Base-by-base conservation (phyloP, 2,329 filamentous ascomycete species). In the Ophiostoma sp. region DNA sequence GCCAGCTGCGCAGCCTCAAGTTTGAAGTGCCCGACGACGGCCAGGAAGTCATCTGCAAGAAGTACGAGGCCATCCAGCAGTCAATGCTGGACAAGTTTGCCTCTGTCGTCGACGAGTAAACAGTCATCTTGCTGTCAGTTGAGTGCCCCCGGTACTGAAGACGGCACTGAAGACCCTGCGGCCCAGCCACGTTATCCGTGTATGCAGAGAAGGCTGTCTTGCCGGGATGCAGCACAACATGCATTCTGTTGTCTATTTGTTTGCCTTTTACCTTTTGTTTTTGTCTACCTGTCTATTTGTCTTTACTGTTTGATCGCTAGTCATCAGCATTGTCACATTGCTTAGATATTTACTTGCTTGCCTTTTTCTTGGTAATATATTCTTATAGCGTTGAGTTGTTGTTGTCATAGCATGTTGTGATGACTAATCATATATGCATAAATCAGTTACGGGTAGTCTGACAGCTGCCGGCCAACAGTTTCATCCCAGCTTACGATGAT, bases 11-110 rank as follows among this genome's bases (percentile, higher is more conserved):
- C 78, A 92, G 88, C 79, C 93, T 99, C 87, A 99, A 99, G 85
- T 99, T 99, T 77, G 95, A 99, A 86, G 79, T 97, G 73, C 95
- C 95, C 6, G 87, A 86, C 68, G 92, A 99, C 0, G 92, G 92
- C 71, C 84, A 97, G 83, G 90, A 95, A 72, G 85, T 80, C 71
- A 86, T 99, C 73, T 85, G 82, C 76, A 94, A 94, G 87, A 97
- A 95, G 92, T 99, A 98, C 80, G 95, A 98, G 85, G 89, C 89
- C 76, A 88, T 98, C 76, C 86, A 95, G 76, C 92, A 96, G 82
- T 85, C 88, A 76, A 94, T 99, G 93, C 89, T 91, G 76, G 95
- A 99, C 83, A 97, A 97, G 84, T 99, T 99, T 82, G 95, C 95
- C 67, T 90, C 93, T 54, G 94, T 99, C 72, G 88, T 92, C 79